Base-by-base conservation (phyloP, 2,329 filamentous ascomycete species). In the Sporothrix curviconia region DNA sequence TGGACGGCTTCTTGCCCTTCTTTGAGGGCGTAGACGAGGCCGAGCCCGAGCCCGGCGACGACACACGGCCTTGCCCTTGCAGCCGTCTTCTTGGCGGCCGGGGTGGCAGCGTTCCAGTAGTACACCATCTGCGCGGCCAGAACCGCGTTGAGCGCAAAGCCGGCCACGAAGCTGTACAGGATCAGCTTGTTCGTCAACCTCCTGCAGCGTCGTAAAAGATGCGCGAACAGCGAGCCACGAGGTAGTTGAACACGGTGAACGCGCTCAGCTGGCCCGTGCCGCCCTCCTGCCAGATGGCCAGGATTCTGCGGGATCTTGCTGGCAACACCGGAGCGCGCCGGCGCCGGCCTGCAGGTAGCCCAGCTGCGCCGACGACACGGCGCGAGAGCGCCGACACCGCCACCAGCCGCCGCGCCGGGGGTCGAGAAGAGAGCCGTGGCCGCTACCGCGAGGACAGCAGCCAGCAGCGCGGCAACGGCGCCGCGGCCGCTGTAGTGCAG, bases 161-260 rank as follows among this genome's bases (percentile, higher is more conserved):
- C 94, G 7, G 91, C 90, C 56, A 97, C 76, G 78, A 95, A 97
- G 52, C 92, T 89, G 74, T 95, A 97, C 25, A 99, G 81, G 66
- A 99, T 97, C 59, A 97, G 80, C 74, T 92, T 92, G 73, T 99
- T n/a, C 94, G 71, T 95, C 89, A 60, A 99, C 94, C 77, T 99
- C 94, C 69, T 97, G 92, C 58, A 99, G 78, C 8, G 95, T 99
- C 32, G 94, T 99, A 74, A 96, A n/a, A 99, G 76, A 99, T 95
- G 69, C 94, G 89, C 25, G 90, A 89, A 59, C 97, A 83, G 43
- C 91, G 96, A 39, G 95, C 94, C 65, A 86, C 79, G 67, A 99
- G 89, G 74, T 96, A 99, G 79, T 96, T 97, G 82, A 99, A 96
- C 65, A 99, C 94, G 59, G 94, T 90, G 72, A 97, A 97, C 53